Evolutionary conservation across 1,139 yeast species (phyloP), one percentile per base, ranked within the genome.

Genomic region (Lodderomyces metapsilosis): DNA sequence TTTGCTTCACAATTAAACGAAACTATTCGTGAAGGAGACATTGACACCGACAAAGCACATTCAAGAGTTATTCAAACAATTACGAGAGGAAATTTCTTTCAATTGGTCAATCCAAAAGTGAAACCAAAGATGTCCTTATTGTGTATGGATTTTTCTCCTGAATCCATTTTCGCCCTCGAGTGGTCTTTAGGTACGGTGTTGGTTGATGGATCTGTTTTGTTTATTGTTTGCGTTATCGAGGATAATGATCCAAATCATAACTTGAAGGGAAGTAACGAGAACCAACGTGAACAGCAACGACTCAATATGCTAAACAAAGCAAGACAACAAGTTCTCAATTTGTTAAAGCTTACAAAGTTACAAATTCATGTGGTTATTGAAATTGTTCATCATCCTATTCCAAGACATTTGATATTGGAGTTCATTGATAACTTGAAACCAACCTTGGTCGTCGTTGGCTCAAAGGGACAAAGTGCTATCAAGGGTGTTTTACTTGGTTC

Each of bases 131-230:
- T 86, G 61, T 88, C 82, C 61, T 68, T 88, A 43, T 76, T 86
- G 25, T 87, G 92, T 56, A 79, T 86, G 67, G 96, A 88, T 58
- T 76, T 87, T 53, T 84, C 92, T 1, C 88, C 91, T 1, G 97
- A 88, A 54, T 84, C 96, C 3, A 74, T 77, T 28, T 88, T 86
- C 61, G 95, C 97, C 0, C 71, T 91, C 35, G 95, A 88, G 54
- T 91, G 96, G 88, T 80, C 91, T 37, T 74, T 91, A 51, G 97
- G 97, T 2, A 82, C 96, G 0, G 86, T 89, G 1, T 71, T 89
- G 40, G 85, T 84, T 21, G 94, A 88, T 54, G 94, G 94, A 0
- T 86, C 89, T 44, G 89, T 89, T 1, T 64, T 91, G 40, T 88
- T 87, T 56, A 78, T 88, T 20, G 80, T 89, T 13, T 85, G 87